These are phyloP conservation scores for Avena eriantha DNA, from an alignment of 176 grass and related monocot genomes.

Conservation along the genomic window DNA sequence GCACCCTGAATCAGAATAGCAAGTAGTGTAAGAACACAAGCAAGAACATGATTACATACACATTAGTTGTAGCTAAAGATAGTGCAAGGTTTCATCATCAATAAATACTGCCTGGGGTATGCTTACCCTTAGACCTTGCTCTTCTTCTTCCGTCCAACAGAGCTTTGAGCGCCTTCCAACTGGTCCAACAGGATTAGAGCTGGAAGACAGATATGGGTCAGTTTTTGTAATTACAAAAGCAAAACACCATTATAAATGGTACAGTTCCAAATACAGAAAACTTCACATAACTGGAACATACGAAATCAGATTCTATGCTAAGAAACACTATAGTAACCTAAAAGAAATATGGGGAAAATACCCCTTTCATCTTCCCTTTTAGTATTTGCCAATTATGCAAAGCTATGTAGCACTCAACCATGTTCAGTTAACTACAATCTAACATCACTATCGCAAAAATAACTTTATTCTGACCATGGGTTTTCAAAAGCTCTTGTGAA, in stretches of 20 bases:
- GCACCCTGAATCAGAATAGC: conserved; percentile 55
- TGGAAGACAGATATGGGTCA: conserved; percentile 49
- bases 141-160: conserved; percentile 63
- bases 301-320: not conserved
- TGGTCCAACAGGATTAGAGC: conserved; percentile 56
- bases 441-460: not conserved
- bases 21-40: conserved; percentile 30
- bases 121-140: conserved; percentile 56
- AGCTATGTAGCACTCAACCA: not conserved
- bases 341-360: not conserved
- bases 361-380: not conserved
- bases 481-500: conserved; percentile 8
- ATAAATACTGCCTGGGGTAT: conserved; percentile 15
- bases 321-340: not conserved
- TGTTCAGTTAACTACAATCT: conserved; percentile 11
- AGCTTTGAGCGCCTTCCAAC: conserved; percentile 53
- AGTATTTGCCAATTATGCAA: not conserved
- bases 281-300: conserved; percentile 1
- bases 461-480: not conserved
- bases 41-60: conserved; percentile 8
- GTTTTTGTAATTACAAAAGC: not conserved
- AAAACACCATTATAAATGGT: not conserved
- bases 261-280: not conserved
- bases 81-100: conserved; percentile 19
- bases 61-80: conserved; percentile 13